phyloP scores from a whole-genome alignment of 2,329 filamentous ascomycete genomes.

The Phaeosphaeriaceae sp. region DNA sequence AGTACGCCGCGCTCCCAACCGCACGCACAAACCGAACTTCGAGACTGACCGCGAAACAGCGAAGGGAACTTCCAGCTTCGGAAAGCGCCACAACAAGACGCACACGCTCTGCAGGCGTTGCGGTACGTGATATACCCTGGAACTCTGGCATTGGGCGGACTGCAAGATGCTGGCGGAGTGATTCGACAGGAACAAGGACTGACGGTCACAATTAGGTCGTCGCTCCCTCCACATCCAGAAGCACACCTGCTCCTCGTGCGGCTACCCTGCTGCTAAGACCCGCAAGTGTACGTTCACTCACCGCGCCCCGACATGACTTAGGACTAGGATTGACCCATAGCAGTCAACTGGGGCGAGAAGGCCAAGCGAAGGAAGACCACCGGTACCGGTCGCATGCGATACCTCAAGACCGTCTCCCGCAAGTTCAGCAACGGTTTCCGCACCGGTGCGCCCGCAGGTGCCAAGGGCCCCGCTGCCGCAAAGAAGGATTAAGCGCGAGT shows the following conservation, averaged over 20 bases:
- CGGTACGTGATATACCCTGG: conserved; percentile 69
- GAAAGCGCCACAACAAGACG: conserved; percentile 95
- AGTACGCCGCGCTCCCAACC: conserved; percentile 55
- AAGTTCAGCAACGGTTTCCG: conserved; percentile 99
- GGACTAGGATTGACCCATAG: conserved; percentile 36
- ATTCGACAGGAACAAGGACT: conserved; percentile 32
- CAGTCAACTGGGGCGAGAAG: conserved; percentile 99
- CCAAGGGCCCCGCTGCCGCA: conserved; percentile 66
- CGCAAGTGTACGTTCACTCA: conserved; percentile 88
- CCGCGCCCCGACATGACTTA: conserved; percentile 5
- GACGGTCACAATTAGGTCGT: conserved; percentile 67
- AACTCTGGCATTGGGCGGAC: conserved; percentile 3
- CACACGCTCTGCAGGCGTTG: conserved; percentile 98
- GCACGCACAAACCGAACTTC: conserved; percentile 33
- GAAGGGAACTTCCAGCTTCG: conserved; percentile 76
- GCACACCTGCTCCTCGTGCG: conserved; percentile 95
- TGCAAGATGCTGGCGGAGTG: not conserved
- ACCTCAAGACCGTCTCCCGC: conserved; percentile 90
- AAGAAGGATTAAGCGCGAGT: conserved; percentile 25
- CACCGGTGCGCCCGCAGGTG: conserved; percentile 83
- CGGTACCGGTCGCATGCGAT: conserved; percentile 94
- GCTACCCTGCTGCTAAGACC: conserved; percentile 96
- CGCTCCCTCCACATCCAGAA: conserved; percentile 99
- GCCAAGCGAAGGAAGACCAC: conserved; percentile 99
- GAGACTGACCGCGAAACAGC: conserved; percentile 62